phyloP scores from a whole-genome alignment of 2,329 filamentous ascomycete species.

The Cercospora citrullina region DNA sequence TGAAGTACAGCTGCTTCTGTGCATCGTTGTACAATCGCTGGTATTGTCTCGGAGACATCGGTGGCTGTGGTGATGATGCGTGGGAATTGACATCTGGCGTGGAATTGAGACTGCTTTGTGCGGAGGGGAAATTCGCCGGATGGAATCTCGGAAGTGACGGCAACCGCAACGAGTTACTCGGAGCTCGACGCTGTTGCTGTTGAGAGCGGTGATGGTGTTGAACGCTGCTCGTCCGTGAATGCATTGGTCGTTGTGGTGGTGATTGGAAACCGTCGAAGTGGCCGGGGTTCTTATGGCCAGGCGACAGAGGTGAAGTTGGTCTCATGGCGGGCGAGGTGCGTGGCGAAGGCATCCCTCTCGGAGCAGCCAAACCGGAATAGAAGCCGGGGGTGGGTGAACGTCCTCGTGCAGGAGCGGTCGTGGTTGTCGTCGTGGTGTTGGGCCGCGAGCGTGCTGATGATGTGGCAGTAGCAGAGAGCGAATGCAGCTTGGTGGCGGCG shows the following conservation, averaged over 20 bases:
- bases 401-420: not conserved
- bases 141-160: conserved; percentile 55
- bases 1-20: conserved; percentile 51
- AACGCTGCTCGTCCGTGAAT: conserved; percentile 34
- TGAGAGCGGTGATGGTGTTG: conserved; percentile 22
- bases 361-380: not conserved
- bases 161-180: conserved; percentile 45
- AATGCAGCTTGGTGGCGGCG: conserved; percentile 7
- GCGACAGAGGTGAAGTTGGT: conserved; percentile 39
- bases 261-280: conserved; percentile 38
- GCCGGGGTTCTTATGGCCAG: conserved; percentile 32
- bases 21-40: conserved; percentile 50
- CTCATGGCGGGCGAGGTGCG: conserved; percentile 37
- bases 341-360: conserved; percentile 37
- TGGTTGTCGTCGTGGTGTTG: not conserved
- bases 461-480: conserved; percentile 3
- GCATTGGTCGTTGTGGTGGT: conserved; percentile 34
- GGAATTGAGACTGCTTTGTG: conserved; percentile 40
- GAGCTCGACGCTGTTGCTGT: conserved; percentile 33
- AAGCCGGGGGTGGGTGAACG: conserved; percentile 5
- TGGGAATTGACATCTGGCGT: conserved; percentile 41
- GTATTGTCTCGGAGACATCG: conserved; percentile 46
- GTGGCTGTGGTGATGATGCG: conserved; percentile 44
- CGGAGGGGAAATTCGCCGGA: conserved; percentile 51
- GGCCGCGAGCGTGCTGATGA: conserved; percentile 2